Evolutionary conservation across 495 filamentous ascomycete species (phyloP), one percentile per base, ranked within the genome.

Genomic region (Hypoxylon perforatum): DNA sequence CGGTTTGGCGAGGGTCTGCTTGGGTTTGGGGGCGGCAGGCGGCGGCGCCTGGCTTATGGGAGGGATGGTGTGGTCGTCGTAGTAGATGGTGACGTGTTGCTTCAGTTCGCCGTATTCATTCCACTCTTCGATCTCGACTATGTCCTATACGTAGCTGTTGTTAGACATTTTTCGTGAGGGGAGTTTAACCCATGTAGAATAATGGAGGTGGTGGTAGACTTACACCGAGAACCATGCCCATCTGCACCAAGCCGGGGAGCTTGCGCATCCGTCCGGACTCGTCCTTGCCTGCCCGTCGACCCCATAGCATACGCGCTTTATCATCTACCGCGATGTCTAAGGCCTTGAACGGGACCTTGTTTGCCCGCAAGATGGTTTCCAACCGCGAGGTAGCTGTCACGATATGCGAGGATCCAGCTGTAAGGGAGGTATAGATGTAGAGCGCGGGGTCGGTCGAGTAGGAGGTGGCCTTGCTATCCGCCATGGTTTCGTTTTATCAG

Each of bases 81-180:
- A 80, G 78, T 79, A 81, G 67, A 85, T 78, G 42, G 74, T 89
- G 55, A 97, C 82, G 61, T 91, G 86, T 75, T 95, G 86, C 75
- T 95, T 94, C 56, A 99, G 84, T 80, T 98, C 95, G 72, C 91
- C 94, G 73, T 94, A 97, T 71, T 99, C 95, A 78, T 99, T 99
- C 96, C 96, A 98, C 74, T 98, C 95, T 80, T 99, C 95, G 57
- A 97, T 86, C 73, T 97, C 86, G 58, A 96, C 92, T 21, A 97
- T 82, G 73, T 98, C 95, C 93, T 97, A 64, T 12, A 48, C 28
- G 8, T 7, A 42, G 3, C 12, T 11, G 9, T 3, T 38, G 35
- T 38, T 38, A 38, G 35, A 3, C 3, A 5, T 11, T 2, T 3
- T 11, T 38, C 35, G 12, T 3, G 30, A 35, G 30, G 30, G 30